Conservation (phyloP, 495 filamentous ascomycete species). For the Penicillium robsamsonii region DNA sequence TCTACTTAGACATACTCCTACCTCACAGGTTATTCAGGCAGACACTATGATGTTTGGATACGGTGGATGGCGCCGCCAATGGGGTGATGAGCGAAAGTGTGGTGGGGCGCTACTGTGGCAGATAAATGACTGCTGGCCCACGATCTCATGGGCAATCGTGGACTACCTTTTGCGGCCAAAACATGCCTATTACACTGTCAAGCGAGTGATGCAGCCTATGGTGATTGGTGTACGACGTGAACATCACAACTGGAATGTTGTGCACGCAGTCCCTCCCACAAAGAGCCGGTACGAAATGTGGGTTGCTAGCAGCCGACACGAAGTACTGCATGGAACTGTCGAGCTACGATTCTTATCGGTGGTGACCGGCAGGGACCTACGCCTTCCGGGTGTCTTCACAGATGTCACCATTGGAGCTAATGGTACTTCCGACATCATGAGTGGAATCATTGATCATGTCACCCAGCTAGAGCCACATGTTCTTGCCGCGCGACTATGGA, state of each 20-base stretch:
- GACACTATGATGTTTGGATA: slow-evolving; percentile 90
- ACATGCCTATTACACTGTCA: slow-evolving; percentile 79
- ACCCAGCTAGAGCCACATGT: slow-evolving; percentile 56
- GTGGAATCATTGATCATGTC: slow-evolving; percentile 58
- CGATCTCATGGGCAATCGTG: slow-evolving; percentile 81
- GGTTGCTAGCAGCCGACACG: slow-evolving; percentile 65
- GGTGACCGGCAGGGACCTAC: slow-evolving; percentile 63
- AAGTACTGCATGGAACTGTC: slow-evolving; percentile 56
- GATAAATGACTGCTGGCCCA: slow-evolving; percentile 96
- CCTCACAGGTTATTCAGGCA: slow-evolving; percentile 85
- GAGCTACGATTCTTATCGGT: slow-evolving; percentile 73
- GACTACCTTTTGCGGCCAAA: slow-evolving; percentile 89
- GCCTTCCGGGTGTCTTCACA: slow-evolving; percentile 48
- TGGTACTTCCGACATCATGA: slow-evolving; percentile 71
- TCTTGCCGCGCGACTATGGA: slow-evolving; percentile 56
- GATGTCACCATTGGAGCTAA: slow-evolving; percentile 62
- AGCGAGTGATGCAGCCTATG: slow-evolving; percentile 73
- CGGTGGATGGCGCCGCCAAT: slow-evolving; percentile 85
- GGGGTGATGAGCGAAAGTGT: slow-evolving; percentile 78
- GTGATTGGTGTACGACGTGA: slow-evolving; percentile 71
- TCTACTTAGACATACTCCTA: slow-evolving; percentile 74
- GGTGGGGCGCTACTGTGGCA: slow-evolving; percentile 93
- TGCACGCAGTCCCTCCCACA: slow-evolving; percentile 55
- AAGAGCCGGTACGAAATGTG: slow-evolving; percentile 70
- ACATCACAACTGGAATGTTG: slow-evolving; percentile 63